phyloP scores from a whole-genome alignment of 2,329 filamentous ascomycete genomes.

The Apiospora arundinis region DNA sequence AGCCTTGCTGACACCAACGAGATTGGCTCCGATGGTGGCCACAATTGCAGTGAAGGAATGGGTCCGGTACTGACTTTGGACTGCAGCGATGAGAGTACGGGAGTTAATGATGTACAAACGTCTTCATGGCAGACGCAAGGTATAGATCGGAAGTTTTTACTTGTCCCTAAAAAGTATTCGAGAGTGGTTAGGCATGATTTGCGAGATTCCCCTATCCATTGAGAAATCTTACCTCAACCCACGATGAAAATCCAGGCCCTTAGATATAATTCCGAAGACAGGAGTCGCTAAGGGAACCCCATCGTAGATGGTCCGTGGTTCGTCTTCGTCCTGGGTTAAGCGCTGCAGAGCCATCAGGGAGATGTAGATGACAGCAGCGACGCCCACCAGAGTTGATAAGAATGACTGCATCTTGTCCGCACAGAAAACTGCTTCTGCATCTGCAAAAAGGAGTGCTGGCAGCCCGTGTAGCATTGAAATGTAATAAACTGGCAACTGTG shows the following conservation, averaged over 20 bases:
- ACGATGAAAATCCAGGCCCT: neutral
- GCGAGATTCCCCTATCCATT: too few relatives aligned
- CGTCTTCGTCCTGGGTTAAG: neutral
- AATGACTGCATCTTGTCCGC: too few relatives aligned
- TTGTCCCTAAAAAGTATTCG: neutral
- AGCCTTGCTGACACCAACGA: too few relatives aligned
- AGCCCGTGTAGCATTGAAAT: too few relatives aligned
- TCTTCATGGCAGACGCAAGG: neutral
- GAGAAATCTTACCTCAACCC: neutral
- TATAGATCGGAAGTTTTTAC: neutral
- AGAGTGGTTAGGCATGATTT: neutral
- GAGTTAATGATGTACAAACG: neutral
- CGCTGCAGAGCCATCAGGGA: neutral
- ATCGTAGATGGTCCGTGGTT: neutral
- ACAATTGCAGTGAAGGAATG: neutral
- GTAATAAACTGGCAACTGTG: too few relatives aligned
- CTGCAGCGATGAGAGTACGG: neutral
- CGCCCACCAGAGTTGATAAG: too few relatives aligned
- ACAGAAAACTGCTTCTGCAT: too few relatives aligned
- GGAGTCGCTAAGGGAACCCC: neutral
- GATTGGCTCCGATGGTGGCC: too few relatives aligned
- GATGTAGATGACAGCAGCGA: neutral
- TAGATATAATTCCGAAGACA: neutral
- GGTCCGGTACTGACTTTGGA: neutral
- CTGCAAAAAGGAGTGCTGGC: too few relatives aligned